Conservation (phyloP, 306 rosid genomes). For the Lathyrus aphaca region DNA sequence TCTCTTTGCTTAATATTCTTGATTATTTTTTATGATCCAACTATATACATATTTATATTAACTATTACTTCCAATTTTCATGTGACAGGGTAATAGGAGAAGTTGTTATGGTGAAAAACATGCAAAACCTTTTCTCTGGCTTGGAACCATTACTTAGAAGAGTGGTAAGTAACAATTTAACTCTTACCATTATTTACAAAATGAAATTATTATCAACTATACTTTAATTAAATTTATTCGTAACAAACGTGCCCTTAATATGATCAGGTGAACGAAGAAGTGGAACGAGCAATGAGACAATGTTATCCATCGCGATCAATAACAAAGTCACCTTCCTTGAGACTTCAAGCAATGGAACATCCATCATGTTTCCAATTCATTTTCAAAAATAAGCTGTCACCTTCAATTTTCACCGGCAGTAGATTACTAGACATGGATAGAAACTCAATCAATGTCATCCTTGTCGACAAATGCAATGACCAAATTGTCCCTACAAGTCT, state of each 20-base stretch:
- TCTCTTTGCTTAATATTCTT: background rate
- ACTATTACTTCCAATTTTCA: background rate
- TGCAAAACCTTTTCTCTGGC: constrained; percentile 66
- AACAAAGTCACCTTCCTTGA: constrained; percentile 60
- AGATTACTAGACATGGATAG: constrained; percentile 51
- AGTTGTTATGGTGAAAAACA: constrained; percentile 75
- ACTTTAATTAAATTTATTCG: background rate
- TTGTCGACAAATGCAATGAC: constrained; percentile 50
- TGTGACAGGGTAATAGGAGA: constrained; percentile 79
- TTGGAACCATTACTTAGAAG: constrained; percentile 84
- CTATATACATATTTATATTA: background rate
- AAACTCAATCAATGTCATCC: constrained; percentile 49
- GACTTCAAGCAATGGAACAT: constrained; percentile 56
- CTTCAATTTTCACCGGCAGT: constrained; percentile 70
- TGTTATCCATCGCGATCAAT: constrained; percentile 46
- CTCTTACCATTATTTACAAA: background rate
- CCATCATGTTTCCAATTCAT: constrained; percentile 49
- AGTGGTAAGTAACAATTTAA: constrained; percentile 46
- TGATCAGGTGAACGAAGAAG: constrained; percentile 75
- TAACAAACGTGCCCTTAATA: background rate
- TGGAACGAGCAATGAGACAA: constrained; percentile 55
- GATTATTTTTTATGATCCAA: background rate
- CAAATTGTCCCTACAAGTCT: constrained; percentile 44
- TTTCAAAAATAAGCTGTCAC: constrained; percentile 47
- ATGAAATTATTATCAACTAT: background rate